Evolutionary conservation across 2,329 filamentous ascomycete genomes (phyloP), one percentile per base, ranked within the genome.

Genomic region (Claviceps africana): DNA sequence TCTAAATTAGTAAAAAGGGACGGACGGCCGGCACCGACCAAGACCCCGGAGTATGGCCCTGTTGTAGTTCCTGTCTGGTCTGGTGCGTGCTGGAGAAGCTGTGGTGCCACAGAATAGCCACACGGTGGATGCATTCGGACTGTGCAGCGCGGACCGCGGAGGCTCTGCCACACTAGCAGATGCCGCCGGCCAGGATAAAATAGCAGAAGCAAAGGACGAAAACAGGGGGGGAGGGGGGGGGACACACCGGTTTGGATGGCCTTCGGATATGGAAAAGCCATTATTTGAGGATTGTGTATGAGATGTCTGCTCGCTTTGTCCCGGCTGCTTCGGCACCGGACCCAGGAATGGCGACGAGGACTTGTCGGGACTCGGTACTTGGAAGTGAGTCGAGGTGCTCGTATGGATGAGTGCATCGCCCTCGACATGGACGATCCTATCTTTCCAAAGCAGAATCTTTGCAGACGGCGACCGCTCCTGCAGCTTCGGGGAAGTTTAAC

Each of bases 1-100:
- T 48, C 21, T 31, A 28, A 37, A 48, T 35, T 15, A 15, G 33
- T 35, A 15, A 35, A 10, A 47, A 39, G 21, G 17, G 31, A 46
- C n/a, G 17, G 31, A 46, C n/a, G 30, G 51, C 31, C 40, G 42
- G 33, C 22, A 43, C 48, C 48, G 48, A 51, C 50, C 51, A 53
- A 45, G 30, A 52, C 22, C 51, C 47, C 31, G 9, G 47, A 45
- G 37, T 40, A 19, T 39, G 51, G 39, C 22, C 31, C 15, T 30
- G 31, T 17, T 15, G 10, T 48, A 25, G 25, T 25, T n/a, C 31
- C 33, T 35, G 10, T 13, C 10, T 35, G 25, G 25, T 3, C 25
- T 25, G 25, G 33, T 35, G 8, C 11, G 33, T 35, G 8, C 11
- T 28, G 21, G 28, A 44, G 47, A 50, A 46, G 35, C 22, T 39